Evolutionary conservation across 805 yeast genomes (phyloP).

Genomic region (Ogataea nakhonphanomensis): DNA sequence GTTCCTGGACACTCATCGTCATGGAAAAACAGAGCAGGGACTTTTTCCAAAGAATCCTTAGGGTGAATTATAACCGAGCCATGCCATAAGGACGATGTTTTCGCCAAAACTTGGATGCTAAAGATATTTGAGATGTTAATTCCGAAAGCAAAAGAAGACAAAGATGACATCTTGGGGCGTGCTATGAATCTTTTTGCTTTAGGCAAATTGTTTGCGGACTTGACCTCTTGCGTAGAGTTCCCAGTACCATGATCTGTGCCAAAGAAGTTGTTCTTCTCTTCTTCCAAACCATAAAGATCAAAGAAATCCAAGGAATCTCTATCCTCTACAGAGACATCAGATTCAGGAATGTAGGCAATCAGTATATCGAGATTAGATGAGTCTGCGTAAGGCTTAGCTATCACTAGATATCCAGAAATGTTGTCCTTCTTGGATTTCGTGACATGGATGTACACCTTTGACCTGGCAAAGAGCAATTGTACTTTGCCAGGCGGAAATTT

Average conservation of each 20-base stretch:
- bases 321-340: conserved; percentile 31
- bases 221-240: conserved; percentile 15
- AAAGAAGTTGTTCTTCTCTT: conserved; percentile 27
- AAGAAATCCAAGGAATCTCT: conserved; percentile 33
- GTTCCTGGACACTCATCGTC: conserved; percentile 85
- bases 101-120: conserved; percentile 80
- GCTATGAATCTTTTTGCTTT: conserved; percentile 37
- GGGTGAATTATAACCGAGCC: conserved; percentile 82
- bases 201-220: conserved; percentile 20
- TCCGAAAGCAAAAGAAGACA: conserved; percentile 67
- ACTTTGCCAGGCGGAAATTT: conserved; percentile 37
- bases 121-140: conserved; percentile 57
- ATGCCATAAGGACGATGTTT: conserved; percentile 85
- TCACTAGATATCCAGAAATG: conserved; percentile 69
- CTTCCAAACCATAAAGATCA: conserved; percentile 38
- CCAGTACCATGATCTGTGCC: conserved; percentile 2
- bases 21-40: conserved; percentile 89
- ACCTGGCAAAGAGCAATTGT: conserved; percentile 51
- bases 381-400: conserved; percentile 51
- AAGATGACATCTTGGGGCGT: conserved; percentile 49
- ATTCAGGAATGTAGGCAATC: conserved; percentile 69
- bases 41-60: conserved; percentile 50
- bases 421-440: conserved; percentile 71
- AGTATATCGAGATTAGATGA: conserved; percentile 52
- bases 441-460: conserved; percentile 83